Evolutionary conservation across 2,329 filamentous ascomycete genomes (phyloP), one percentile per base, ranked within the genome.

Genomic region (Colletotrichum nymphaeae): DNA sequence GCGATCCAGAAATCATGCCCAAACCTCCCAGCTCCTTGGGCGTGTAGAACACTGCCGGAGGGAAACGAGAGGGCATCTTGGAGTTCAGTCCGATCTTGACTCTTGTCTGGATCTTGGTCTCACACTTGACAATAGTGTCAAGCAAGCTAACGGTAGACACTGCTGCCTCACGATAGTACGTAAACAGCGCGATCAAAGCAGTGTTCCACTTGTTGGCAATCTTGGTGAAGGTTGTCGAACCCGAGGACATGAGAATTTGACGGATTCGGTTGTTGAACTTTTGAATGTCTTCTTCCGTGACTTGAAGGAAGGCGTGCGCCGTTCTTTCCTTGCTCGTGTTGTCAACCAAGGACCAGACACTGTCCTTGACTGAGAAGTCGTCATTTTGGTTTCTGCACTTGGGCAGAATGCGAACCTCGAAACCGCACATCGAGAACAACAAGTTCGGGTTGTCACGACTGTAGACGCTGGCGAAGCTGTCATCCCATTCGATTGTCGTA

Each of bases 191-290:
- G 79, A 99, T 99, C 77, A 99, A 84, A 1, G 95, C 97, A 0
- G 97, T 99, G 84, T 99, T 99, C 97, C 97, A 99, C 86, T 99
- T 99, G 86, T 99, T 99, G 59, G 97, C 97, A 80, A 99, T 99
- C 89, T 99, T 99, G 58, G 97, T 99, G 85, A 99, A 99, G 0
- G 97, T 99, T 0, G 97, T 99, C 5, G 95, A 98, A n/a, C 97
- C 97, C 72, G 97, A 98, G 12, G 96, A 98, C 97, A 99, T 99
- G 69, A 99, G 88, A 81, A 99, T 99, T 80, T 99, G 97, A 73
- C 97, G 92, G 80, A 99, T 99, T 55, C 97, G 93, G 83, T 99
- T 99, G 85, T 99, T 99, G 88, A 99, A 99, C 84, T 98, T 98
- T 76, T 96, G 93, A 62, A 99, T 96, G 80, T 99, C 97, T 80